A percentile compares a stretch with the other conserved stretches of the same genome.
Conservation (phyloP, 2,329 filamentous ascomycete genomes). For the Beauveria bassiana region DNA sequence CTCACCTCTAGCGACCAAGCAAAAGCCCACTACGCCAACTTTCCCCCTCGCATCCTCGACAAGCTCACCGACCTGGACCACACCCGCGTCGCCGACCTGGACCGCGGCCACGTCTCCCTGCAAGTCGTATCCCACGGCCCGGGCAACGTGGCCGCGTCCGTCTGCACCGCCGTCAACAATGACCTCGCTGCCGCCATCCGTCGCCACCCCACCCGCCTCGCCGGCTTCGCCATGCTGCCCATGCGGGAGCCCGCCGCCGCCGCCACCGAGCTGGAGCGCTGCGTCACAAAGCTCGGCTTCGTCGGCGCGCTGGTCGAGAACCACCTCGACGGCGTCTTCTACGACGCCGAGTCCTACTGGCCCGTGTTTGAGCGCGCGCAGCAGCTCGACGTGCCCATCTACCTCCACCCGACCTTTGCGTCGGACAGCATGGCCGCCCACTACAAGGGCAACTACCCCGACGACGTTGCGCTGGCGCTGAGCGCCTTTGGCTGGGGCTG, state of each 20-base stretch:
- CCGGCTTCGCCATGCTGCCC: conserved; percentile 22
- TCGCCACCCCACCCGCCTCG: conserved; percentile 19
- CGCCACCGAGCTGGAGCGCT: conserved; percentile 23
- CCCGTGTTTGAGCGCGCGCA: conserved; percentile 24
- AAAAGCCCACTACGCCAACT: conserved; percentile 17
- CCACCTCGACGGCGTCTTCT: conserved; percentile 20
- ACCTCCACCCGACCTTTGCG: conserved; percentile 39
- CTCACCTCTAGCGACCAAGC: conserved; percentile 11
- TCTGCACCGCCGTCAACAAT: conserved; percentile 22
- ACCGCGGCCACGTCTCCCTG: conserved; percentile 19
- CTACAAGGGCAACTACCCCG: conserved; percentile 22
- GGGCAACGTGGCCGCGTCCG: conserved; percentile 5
- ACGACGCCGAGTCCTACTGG: conserved; percentile 24
- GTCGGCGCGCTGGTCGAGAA: conserved; percentile 25
- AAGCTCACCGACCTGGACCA: conserved; percentile 18
- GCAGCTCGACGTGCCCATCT: conserved; percentile 41
- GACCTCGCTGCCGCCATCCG: conserved; percentile 9
- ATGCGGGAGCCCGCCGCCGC: conserved; percentile 23
- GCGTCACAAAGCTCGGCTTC: conserved; percentile 23
- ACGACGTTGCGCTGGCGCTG: conserved; percentile 24
- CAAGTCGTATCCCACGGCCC: conserved; percentile 15
- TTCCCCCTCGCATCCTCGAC: conserved; percentile 16
- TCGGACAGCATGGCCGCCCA: conserved; percentile 19
- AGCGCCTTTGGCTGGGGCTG: conserved; percentile 39
- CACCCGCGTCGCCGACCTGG: conserved; percentile 17